These are phyloP conservation scores for Metschnikowia hibisci DNA, from an alignment of 805 yeast species.

Conservation along the genomic window DNA sequence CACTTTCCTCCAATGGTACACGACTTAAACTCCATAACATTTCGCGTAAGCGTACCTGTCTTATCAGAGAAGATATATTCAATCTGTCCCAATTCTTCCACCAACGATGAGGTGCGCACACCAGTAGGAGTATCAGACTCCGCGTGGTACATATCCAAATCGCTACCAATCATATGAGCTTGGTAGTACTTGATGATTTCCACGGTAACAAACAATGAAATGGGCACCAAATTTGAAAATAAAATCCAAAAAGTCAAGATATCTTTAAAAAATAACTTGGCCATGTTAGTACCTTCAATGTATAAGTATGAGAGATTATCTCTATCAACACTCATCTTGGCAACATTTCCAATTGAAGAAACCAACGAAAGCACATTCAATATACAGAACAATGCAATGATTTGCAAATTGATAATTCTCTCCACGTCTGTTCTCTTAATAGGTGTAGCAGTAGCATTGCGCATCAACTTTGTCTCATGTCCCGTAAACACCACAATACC, in stretches of 20 bases:
- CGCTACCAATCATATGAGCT: conserved; percentile 90
- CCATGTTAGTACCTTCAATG: conserved; percentile 64
- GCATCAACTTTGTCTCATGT: conserved; percentile 96
- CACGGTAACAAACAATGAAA: conserved; percentile 91
- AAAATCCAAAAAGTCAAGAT: conserved; percentile 92
- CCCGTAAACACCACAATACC: conserved; percentile 96
- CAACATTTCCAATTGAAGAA: conserved; percentile 85
- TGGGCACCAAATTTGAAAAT: conserved; percentile 96
- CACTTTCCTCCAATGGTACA: conserved; percentile 91
- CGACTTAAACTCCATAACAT: conserved; percentile 93
- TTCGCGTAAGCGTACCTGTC: conserved; percentile 94
- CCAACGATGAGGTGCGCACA: conserved; percentile 90
- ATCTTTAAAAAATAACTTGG: conserved; percentile 75
- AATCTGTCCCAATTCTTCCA: conserved; percentile 96
- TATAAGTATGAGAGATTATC: conserved; percentile 58
- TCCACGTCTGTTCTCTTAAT: conserved; percentile 97
- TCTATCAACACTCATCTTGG: conserved; percentile 55
- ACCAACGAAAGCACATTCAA: conserved; percentile 71
- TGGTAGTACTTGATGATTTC: conserved; percentile 94
- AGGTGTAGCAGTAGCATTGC: conserved; percentile 98
- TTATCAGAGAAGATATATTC: conserved; percentile 95
- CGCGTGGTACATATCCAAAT: conserved; percentile 86
- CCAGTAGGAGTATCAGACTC: conserved; percentile 91
- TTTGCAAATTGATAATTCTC: conserved; percentile 88
- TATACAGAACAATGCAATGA: conserved; percentile 79